A percentile compares a stretch with the other conserved stretches of the same genome.
Conservation (phyloP, 495 filamentous ascomycete species). For the Penicillium ochrochloron region DNA sequence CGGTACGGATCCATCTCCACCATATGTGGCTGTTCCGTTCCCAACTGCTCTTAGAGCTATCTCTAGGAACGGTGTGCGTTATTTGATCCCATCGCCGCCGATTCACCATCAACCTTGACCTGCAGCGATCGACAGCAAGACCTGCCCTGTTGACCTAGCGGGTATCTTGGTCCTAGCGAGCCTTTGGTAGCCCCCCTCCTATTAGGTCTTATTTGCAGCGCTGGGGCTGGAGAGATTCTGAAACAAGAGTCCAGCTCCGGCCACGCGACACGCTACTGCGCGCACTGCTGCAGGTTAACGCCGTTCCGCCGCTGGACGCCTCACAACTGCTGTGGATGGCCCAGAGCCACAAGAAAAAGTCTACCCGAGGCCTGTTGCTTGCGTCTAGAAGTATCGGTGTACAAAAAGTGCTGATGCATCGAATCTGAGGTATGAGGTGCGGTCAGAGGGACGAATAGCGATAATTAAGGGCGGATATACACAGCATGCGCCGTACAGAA, state of each 20-base stretch:
- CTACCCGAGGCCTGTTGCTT: background rate
- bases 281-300: conserved; percentile 25
- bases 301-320: conserved; percentile 25
- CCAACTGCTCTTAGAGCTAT: background rate
- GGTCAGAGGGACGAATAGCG: background rate
- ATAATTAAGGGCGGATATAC: background rate
- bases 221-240: conserved; percentile 19
- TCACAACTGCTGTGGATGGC: conserved; percentile 24
- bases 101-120: background rate
- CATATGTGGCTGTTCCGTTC: background rate
- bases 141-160: conserved; percentile 8
- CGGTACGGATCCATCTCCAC: background rate
- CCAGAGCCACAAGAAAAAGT: background rate
- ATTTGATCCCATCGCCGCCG: background rate
- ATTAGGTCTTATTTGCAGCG: background rate
- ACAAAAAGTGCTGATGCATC: conserved; percentile 3
- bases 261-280: conserved; percentile 34
- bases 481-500: background rate
- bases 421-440: background rate
- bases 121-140: conserved; percentile 18
- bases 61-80: conserved; percentile 4
- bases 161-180: background rate
- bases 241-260: conserved; percentile 30
- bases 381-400: conserved; percentile 7
- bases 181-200: conserved; percentile 1